A percentile compares a stretch with the other conserved stretches of the same genome.
These are phyloP conservation scores for Calonectria pauciramosa DNA, from an alignment of 2,329 filamentous ascomycete species.

Conservation along the genomic window DNA sequence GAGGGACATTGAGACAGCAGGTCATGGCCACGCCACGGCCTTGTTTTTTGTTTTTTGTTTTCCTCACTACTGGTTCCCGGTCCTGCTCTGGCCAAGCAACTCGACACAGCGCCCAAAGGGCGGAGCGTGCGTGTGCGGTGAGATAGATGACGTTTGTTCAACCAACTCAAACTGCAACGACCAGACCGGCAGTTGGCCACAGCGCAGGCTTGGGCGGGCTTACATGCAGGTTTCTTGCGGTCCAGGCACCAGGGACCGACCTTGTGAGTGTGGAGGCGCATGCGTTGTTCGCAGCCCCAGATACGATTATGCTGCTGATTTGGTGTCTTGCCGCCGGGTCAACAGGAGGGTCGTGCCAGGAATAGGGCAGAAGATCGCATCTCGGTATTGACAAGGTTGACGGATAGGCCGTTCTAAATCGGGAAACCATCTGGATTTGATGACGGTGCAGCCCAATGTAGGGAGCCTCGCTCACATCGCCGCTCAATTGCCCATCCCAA, in stretches of 20 bases:
- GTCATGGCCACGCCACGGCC: neutral
- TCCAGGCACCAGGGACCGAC: neutral
- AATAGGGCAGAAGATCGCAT: neutral
- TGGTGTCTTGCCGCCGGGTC: constrained; percentile 8
- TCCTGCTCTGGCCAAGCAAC: neutral
- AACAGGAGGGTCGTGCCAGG: constrained; percentile 3
- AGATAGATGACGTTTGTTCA: neutral
- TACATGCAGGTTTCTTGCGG: neutral
- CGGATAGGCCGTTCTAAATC: constrained; percentile 7
- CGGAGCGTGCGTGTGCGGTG: neutral
- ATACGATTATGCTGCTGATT: neutral
- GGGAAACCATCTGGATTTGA: neutral
- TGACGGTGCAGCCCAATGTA: neutral
- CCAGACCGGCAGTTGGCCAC: neutral
- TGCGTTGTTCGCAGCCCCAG: neutral
- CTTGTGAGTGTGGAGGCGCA: neutral
- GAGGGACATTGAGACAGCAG: constrained; percentile 17
- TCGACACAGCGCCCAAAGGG: neutral
- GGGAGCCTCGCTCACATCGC: neutral
- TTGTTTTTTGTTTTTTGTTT: neutral
- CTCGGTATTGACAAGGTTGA: constrained; percentile 1
- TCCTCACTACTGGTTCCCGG: neutral
- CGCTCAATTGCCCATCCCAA: neutral
- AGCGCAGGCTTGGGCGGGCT: neutral
- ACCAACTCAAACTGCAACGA: neutral